phyloP scores from a whole-genome alignment of 2,329 filamentous ascomycete species.

The Hypoxylon sp. region DNA sequence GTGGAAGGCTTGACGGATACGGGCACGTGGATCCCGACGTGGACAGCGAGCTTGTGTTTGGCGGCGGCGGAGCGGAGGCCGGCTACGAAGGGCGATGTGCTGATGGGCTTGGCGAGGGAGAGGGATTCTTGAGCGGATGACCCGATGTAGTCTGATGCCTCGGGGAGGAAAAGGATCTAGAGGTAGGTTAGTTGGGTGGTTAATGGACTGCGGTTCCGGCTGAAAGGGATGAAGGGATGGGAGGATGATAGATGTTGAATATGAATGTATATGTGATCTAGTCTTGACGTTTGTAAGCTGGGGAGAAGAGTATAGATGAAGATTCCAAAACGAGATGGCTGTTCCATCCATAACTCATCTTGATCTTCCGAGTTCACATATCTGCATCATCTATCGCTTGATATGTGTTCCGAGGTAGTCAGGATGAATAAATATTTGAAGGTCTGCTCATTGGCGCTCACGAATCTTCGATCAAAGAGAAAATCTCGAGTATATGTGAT shows the following conservation, averaged over 20 bases:
- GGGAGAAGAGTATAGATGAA: background rate
- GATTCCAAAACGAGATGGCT: background rate
- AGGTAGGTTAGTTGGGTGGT: slow-evolving; percentile 33
- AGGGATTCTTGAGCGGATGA: slow-evolving; percentile 76
- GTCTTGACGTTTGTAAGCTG: too few species aligned
- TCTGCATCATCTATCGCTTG: background rate
- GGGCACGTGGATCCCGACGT: slow-evolving; percentile 90
- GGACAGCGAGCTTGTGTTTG: slow-evolving; percentile 76
- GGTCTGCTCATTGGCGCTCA: background rate
- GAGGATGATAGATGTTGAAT: background rate
- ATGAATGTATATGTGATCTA: background rate
- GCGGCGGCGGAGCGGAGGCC: slow-evolving; percentile 80
- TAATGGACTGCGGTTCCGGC: background rate
- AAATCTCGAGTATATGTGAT: background rate
- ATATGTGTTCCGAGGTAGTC: background rate
- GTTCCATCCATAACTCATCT: background rate
- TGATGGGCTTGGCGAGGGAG: slow-evolving; percentile 76
- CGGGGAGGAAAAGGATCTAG: slow-evolving; percentile 88
- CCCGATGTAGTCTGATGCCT: slow-evolving; percentile 91
- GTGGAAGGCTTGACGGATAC: slow-evolving; percentile 57
- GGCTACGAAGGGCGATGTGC: slow-evolving; percentile 78
- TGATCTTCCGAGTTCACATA: background rate
- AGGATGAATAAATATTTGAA: background rate
- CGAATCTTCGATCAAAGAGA: background rate
- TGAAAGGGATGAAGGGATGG: background rate